Percentiles rank a stretch among this genome's conserved stretches.
Conservation (phyloP, 2,329 filamentous ascomycete genomes). For the Epichloe typhina region DNA sequence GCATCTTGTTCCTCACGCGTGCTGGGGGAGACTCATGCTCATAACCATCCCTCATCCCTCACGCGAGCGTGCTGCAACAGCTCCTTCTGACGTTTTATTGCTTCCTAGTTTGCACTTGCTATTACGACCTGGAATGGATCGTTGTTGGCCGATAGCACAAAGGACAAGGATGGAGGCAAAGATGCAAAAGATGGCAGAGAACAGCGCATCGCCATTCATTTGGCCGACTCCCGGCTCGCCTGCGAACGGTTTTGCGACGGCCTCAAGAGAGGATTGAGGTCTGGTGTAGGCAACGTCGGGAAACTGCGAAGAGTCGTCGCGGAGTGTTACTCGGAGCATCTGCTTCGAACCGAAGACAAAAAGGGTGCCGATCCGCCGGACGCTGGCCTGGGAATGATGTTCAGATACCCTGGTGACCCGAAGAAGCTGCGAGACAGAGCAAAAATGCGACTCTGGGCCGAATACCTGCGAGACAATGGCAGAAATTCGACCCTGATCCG, state of each 20-base stretch:
- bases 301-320: conserved; percentile 68
- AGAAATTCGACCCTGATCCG: conserved; percentile 84
- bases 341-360: conserved; percentile 51
- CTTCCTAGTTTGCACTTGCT: conserved; percentile 64
- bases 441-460: conserved; percentile 95
- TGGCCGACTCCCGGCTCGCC: conserved; percentile 74
- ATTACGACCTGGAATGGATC: conserved; percentile 90
- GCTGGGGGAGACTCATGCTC: neutral
- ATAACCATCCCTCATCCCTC: too few relatives aligned
- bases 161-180: conserved; percentile 32
- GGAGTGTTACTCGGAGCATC: conserved; percentile 86
- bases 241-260: conserved; percentile 96
- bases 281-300: conserved; percentile 76
- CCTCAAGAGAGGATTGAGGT: conserved; percentile 76
- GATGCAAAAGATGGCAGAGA: conserved; percentile 38
- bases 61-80: neutral
- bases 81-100: neutral
- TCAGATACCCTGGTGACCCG: conserved; percentile 87
- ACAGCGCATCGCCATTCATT: conserved; percentile 82
- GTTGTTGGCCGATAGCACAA: conserved; percentile 42
- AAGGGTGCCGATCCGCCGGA: conserved; percentile 55
- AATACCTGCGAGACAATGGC: conserved; percentile 91
- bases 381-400: conserved; percentile 81
- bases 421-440: conserved; percentile 88
- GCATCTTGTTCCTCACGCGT: neutral